A percentile compares a stretch with the other conserved stretches of the same genome.
phyloP scores from a whole-genome alignment of 805 yeast genomes.

The Lipomyces orientalis region DNA sequence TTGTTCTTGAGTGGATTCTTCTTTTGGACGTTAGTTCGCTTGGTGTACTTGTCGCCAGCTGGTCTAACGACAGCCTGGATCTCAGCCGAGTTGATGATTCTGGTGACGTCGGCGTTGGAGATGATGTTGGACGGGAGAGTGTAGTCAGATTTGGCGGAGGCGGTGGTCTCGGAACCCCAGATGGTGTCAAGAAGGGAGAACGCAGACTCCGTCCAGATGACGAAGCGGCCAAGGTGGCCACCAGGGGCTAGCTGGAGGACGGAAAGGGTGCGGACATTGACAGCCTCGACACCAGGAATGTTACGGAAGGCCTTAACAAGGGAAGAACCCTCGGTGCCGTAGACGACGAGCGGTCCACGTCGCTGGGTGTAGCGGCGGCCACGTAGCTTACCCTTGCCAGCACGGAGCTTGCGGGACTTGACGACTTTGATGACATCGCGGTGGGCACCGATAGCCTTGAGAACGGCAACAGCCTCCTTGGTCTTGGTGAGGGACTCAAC shows the following conservation, averaged over 20 bases:
- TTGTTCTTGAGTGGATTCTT: conserved; percentile 99
- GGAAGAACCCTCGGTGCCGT: conserved; percentile 93
- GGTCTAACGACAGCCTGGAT: conserved; percentile 96
- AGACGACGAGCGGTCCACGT: conserved; percentile 99
- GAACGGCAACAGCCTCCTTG: conserved; percentile 97
- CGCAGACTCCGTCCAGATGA: conserved; percentile 99
- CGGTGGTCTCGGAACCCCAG: conserved; percentile 92
- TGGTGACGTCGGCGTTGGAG: conserved; percentile 93
- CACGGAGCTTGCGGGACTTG: conserved; percentile 98
- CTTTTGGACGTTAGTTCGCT: conserved; percentile 95
- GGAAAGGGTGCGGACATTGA: conserved; percentile 89
- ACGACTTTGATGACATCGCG: conserved; percentile 96
- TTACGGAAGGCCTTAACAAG: conserved; percentile 98
- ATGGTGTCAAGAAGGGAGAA: conserved; percentile 94
- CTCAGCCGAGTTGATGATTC: conserved; percentile 98
- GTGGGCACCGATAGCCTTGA: conserved; percentile 99
- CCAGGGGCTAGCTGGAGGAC: conserved; percentile 99
- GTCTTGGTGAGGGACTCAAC: conserved; percentile 93
- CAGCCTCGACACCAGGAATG: conserved; percentile 99
- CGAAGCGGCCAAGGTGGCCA: conserved; percentile 99
- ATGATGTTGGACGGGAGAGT: conserved; percentile 92
- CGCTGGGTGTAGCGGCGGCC: conserved; percentile 99
- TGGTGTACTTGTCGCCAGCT: conserved; percentile 91
- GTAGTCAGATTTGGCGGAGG: conserved; percentile 86
- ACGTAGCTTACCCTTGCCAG: conserved; percentile 99